Percentiles rank a stretch among this genome's conserved stretches.
phyloP scores from a whole-genome alignment of 2,329 filamentous ascomycete species.

The Torrubiellomyces zombiae region DNA sequence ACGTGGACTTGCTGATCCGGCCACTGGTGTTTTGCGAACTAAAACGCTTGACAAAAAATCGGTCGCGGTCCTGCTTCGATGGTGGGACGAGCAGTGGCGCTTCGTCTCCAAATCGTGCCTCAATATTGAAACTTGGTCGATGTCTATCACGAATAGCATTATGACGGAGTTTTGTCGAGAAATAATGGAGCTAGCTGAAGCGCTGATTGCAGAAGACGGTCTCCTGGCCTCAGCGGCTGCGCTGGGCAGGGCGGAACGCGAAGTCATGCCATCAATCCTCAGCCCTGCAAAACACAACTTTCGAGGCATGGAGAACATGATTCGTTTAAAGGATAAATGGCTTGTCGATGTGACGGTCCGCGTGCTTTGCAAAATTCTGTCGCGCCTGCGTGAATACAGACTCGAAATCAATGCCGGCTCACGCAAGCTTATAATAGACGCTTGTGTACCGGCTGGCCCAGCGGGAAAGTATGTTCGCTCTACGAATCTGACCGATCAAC shows the following conservation, averaged over 20 bases:
- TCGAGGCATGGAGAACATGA: conserved; percentile 68
- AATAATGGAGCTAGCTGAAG: conserved; percentile 84
- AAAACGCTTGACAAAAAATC: conserved; percentile 42
- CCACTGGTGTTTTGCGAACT: conserved; percentile 37
- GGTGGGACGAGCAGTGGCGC: conserved; percentile 78
- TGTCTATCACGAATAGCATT: conserved; percentile 51
- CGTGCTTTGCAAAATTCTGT: conserved; percentile 70
- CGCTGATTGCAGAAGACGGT: conserved; percentile 68
- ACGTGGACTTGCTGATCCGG: conserved; percentile 36
- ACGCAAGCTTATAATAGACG: conserved; percentile 45
- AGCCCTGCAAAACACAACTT: conserved; percentile 27
- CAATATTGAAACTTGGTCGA: conserved; percentile 71
- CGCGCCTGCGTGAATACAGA: conserved; percentile 59
- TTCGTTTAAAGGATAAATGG: conserved; percentile 76
- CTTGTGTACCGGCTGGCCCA: conserved; percentile 39
- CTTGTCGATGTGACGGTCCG: conserved; percentile 68
- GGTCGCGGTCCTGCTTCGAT: conserved; percentile 48
- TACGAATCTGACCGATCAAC: conserved; percentile 66
- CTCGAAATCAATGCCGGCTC: conserved; percentile 51
- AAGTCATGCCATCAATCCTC: conserved; percentile 23
- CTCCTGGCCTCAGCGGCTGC: conserved; percentile 55
- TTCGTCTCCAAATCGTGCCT: conserved; percentile 66
- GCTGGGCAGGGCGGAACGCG: conserved; percentile 16
- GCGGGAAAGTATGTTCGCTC: conserved; percentile 42
- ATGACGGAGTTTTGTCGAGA: conserved; percentile 93